Conservation (phyloP, 768 basidiomycete genomes). For the Boletus coccyginus region DNA sequence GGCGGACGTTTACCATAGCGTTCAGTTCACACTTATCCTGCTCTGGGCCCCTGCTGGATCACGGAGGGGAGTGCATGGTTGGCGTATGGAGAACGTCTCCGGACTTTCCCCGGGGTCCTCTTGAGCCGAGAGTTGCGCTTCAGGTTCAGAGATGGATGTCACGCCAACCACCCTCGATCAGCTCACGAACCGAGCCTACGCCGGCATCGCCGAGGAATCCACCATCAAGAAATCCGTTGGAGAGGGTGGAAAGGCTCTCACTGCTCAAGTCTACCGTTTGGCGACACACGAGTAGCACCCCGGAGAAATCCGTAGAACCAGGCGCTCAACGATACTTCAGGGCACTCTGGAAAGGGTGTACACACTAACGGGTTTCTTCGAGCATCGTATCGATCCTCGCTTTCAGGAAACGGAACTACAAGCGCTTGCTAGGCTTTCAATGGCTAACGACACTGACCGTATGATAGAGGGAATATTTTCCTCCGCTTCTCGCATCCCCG, state of each 20-base stretch:
- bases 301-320: neutral
- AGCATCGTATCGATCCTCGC: constrained; percentile 22
- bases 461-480: constrained; percentile 24
- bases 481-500: constrained; percentile 1
- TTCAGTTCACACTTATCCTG: constrained; percentile 25
- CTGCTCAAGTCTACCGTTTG: constrained; percentile 24
- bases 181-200: constrained; percentile 23
- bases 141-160: constrained; percentile 14
- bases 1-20: constrained; percentile 21
- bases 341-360: constrained; percentile 22
- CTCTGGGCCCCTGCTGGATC: neutral
- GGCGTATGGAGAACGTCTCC: constrained; percentile 21
- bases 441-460: constrained; percentile 25
- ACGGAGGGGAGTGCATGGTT: constrained; percentile 12
- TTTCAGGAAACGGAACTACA: constrained; percentile 17
- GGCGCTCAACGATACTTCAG: neutral
- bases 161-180: constrained; percentile 20
- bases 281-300: constrained; percentile 11
- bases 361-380: constrained; percentile 27
- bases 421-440: constrained; percentile 21
- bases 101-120: constrained; percentile 23
- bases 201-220: constrained; percentile 12
- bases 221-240: constrained; percentile 22
- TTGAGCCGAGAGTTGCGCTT: constrained; percentile 21
- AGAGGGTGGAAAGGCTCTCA: constrained; percentile 22